Conservation (phyloP, 805 yeast genomes). For the Teunomyces panamensis region DNA sequence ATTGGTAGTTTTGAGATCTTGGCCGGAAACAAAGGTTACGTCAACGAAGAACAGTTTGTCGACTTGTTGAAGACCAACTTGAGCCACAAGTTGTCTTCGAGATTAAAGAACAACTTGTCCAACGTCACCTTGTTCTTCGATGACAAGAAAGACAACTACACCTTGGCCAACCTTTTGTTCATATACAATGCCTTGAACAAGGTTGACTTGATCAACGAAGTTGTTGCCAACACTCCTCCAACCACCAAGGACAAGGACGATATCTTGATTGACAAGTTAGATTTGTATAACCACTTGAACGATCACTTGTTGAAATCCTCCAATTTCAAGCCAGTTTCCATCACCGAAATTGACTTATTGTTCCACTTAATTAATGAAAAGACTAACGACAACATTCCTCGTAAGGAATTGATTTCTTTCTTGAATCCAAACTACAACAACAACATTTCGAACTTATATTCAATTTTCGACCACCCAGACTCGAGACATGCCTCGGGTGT, state of each 20-base stretch:
- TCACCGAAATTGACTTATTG: conserved; percentile 38
- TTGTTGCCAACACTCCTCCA: conserved; percentile 45
- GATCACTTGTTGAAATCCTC: conserved; percentile 43
- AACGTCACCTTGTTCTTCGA: conserved; percentile 35
- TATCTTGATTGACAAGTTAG: conserved; percentile 38
- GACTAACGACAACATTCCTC: conserved; percentile 35
- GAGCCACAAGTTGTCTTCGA: conserved; percentile 39
- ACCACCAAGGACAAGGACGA: conserved; percentile 39
- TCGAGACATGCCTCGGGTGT: conserved; percentile 26
- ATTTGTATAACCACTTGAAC: conserved; percentile 40
- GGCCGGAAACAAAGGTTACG: conserved; percentile 29
- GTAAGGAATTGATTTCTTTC: conserved; percentile 40
- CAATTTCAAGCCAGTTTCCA: conserved; percentile 41
- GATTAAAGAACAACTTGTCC: conserved; percentile 33
- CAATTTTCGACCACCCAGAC: conserved; percentile 43
- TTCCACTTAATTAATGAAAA: conserved; percentile 38
- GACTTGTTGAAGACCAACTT: conserved; percentile 34
- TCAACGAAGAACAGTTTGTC: conserved; percentile 29
- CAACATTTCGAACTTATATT: conserved; percentile 31
- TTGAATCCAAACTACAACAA: conserved; percentile 57
- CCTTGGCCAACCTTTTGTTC: conserved; percentile 38
- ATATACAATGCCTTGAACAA: conserved; percentile 39
- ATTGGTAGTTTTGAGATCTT: conserved; percentile 42
- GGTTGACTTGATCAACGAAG: conserved; percentile 44
- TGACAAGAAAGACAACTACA: conserved; percentile 24